Evolutionary conservation across 805 yeast species (phyloP), one percentile per base, ranked within the genome.

Genomic region (Metschnikowia noctiluminum): DNA sequence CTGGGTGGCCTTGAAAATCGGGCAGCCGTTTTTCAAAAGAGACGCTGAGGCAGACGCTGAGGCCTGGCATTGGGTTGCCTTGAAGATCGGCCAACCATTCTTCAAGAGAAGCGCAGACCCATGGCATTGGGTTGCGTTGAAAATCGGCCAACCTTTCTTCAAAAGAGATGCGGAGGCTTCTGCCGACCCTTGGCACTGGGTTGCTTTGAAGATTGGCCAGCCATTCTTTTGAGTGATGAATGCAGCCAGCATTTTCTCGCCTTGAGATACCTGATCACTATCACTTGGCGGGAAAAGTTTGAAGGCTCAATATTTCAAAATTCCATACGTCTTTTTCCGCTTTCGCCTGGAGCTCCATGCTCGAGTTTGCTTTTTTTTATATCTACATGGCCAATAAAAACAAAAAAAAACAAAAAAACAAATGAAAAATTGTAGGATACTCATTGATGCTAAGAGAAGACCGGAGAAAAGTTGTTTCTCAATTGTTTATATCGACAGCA

Each of bases 11-110:
- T 46, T 51, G 39, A 42, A 39, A 28, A 50, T 50, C 8, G 56
- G 55, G 2, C 46, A 55, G 34, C 52, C 58, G 14, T 27, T 55
- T 31, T 49, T 40, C 43, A 51, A 53, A 48, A 51, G 52, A 42
- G 49, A 42, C 8, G 46, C 53, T 28, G 46, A 35, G 28, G 48
- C 51, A n/a, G 48, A 50, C 4, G 50, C 54, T 32, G 47, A 46
- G 9, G 40, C 46, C 28, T 45, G 48, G 37, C 41, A 39, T 13
- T 54, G 57, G 57, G 48, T 54, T 13, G 31, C 35, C 9, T 45
- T 52, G 43, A 43, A 41, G 32, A 48, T 51, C 10, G 56, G 55
- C 3, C 46, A 54, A 35, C 53, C 59, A 28, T 26, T 54, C 38
- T 50, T 38, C 41, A 47, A 52, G 46, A 48, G 53, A 42, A 35